Evolutionary conservation across 805 yeast genomes (phyloP), one percentile per base, ranked within the genome.

Genomic region (Brettanomyces nanus): DNA sequence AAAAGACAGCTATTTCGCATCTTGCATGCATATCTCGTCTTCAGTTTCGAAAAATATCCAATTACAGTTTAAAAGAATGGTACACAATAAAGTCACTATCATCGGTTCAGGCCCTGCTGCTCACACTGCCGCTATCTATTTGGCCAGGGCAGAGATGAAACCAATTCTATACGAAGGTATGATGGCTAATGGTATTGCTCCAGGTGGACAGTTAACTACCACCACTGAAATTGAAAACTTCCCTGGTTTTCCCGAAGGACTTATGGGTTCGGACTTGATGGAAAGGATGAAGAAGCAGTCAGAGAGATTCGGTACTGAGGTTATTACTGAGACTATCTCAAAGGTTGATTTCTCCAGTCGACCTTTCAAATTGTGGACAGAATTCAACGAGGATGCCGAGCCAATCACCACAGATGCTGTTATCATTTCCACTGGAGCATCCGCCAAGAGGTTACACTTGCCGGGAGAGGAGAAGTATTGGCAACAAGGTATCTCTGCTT

Each of bases 61-160:
- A 26, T 19, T 35, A 27, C 40, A 35, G 21, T 25, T 37, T 18
- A 37, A 29, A 28, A 45, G 72, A 74, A 81, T 81, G 89, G 82
- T 74, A 54, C 94, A 84, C 62, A 77, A 85, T 66, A 76, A 71
- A 69, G 94, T 84, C 44, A 84, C 92, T 23, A 82, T 85, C 54
- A 79, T 85, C 44, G 97, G 98, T 32, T 89, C 97, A 39, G 98
- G 98, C 52, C 98, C 98, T 40, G 98, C 98, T 41, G 98, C 97
- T 39, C 96, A 92, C 73, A 92, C 98, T 31, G 98, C 98, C 36
- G 98, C 98, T 48, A 85, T 92, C 62, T 92, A 92, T 64, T 71
- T 92, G 39, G 81, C 97, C 22, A 81, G 98, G 65, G 98, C 98
- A 31, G 98, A 92, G 71, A 77, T 87, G 58, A 80, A 83, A 64